phyloP scores from a whole-genome alignment of 495 filamentous ascomycete genomes.

The Aspergillus coremiiformis region DNA sequence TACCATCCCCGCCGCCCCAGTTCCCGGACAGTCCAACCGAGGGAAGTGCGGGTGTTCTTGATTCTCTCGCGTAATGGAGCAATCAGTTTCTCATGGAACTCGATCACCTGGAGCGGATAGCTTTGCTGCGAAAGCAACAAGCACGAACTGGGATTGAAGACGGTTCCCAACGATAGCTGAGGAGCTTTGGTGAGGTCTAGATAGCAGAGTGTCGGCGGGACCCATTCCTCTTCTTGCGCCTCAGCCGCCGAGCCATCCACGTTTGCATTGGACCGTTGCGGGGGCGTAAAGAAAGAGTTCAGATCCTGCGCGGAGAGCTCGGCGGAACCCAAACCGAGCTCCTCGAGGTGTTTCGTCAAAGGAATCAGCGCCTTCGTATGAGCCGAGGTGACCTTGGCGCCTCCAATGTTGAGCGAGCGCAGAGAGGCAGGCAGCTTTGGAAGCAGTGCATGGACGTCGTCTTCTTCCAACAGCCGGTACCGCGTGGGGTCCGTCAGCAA shows the following conservation, averaged over 20 bases:
- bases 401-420: conserved; percentile 69
- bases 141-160: conserved; percentile 52
- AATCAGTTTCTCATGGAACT: conserved; percentile 66
- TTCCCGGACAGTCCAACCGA: conserved; percentile 63
- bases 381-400: conserved; percentile 56
- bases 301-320: conserved; percentile 59
- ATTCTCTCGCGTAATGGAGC: conserved; percentile 48
- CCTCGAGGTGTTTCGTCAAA: conserved; percentile 73
- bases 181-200: conserved; percentile 60
- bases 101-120: conserved; percentile 71
- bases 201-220: conserved; percentile 63
- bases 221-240: conserved; percentile 36
- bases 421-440: conserved; percentile 61
- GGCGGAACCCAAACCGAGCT: conserved; percentile 63
- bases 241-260: conserved; percentile 20
- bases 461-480: conserved; percentile 60
- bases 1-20: conserved; percentile 65
- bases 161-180: conserved; percentile 51
- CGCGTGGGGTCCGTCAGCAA: conserved; percentile 66
- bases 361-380: conserved; percentile 61
- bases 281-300: conserved; percentile 42
- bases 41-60: conserved; percentile 41
- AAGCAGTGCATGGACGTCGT: conserved; percentile 59
- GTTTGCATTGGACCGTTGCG: conserved; percentile 15
- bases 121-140: conserved; percentile 53